Conservation (phyloP, 2,329 filamentous ascomycete species). For the Colletotrichum tanaceti region DNA sequence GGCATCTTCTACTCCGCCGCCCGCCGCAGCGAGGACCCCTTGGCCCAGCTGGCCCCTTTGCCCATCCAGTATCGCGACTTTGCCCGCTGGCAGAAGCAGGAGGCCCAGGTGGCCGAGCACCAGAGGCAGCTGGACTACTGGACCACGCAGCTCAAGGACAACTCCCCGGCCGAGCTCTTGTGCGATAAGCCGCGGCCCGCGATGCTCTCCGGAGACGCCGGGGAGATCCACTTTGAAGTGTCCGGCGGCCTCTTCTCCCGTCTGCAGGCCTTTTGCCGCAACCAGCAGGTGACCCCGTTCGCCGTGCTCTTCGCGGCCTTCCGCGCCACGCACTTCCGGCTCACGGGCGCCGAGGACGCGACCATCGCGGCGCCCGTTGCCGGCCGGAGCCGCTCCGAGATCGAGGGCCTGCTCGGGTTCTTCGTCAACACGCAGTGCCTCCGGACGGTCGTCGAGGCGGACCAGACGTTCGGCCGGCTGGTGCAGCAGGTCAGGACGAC, state of each 20-base stretch:
- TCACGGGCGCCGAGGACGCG: slow-evolving; percentile 8
- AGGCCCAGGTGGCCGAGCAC: slow-evolving; percentile 6
- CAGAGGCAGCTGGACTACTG: slow-evolving; percentile 15
- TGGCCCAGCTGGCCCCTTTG: neutral
- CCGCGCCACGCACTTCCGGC: slow-evolving; percentile 6
- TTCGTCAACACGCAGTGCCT: slow-evolving; percentile 18
- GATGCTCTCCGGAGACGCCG: slow-evolving; percentile 7
- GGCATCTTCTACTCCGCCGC: slow-evolving; percentile 1
- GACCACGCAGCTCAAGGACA: slow-evolving; percentile 2
- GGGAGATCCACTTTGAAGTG: neutral
- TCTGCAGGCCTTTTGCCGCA: slow-evolving; percentile 4
- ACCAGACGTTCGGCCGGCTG: neutral
- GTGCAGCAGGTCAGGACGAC: slow-evolving; percentile 1
- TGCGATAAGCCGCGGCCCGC: slow-evolving; percentile 6
- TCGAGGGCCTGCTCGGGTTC: slow-evolving; percentile 10
- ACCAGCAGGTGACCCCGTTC: slow-evolving; percentile 10
- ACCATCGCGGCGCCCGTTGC: neutral
- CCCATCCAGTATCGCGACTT: slow-evolving; percentile 18
- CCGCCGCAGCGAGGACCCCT: neutral
- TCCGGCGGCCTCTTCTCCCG: neutral
- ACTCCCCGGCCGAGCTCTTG: slow-evolving; percentile 12
- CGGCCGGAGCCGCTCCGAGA: neutral
- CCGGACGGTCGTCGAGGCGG: neutral
- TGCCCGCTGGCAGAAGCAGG: slow-evolving; percentile 12
- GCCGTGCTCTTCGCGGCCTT: slow-evolving; percentile 11